Base-by-base conservation (phyloP, 331 rosid genomes). In the Acacia pycnantha region DNA sequence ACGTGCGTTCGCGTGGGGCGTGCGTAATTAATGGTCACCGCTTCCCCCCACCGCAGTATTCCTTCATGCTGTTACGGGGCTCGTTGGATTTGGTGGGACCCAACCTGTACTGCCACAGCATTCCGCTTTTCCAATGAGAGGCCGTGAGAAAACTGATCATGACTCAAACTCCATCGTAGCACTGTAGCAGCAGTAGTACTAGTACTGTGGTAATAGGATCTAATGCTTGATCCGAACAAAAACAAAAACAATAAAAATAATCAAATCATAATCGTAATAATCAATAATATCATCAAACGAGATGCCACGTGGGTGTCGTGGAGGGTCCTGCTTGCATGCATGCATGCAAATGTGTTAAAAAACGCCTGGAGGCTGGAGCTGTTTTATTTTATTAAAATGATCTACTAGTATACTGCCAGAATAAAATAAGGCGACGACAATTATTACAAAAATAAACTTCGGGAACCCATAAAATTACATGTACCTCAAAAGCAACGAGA, bases 401-500 rank as follows among this genome's bases (percentile, higher is more conserved):
- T 71, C n/a, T 24, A 61, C n/a, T n/a, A n/a, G n/a, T 31, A 31
- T 24, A 5, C 4, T 10, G 24, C 41, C 2, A 37, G 41, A 37
- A 61, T 73, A 66, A 71, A 84, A 81, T 18, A 68, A 59, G 8
- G 65, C 29, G 71, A 46, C 0, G 51, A 48, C 54, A 83, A 76
- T 85, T 84, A 81, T 90, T 82, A 86, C 75, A 26, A 80, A 59
- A 79, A 85, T 84, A 83, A 87, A 88, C 97, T 81, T 90, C 86
- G 93, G 97, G 94, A 85, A 86, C 88, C 77, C 85, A 82, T 78
- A 66, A 83, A 89, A 75, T 84, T 54, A 79, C 89, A 78, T 10
- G 46, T 82, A 88, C 97, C 98, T 96, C 97, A 93, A 96, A 96
- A 96, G 98, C 93, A 92, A 84, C 97, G 82, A 92, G 90, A 88